A percentile compares a stretch with the other conserved stretches of the same genome.
Conservation (phyloP, 1,284 basidiomycete species). For the Takashimella tepidaria region DNA sequence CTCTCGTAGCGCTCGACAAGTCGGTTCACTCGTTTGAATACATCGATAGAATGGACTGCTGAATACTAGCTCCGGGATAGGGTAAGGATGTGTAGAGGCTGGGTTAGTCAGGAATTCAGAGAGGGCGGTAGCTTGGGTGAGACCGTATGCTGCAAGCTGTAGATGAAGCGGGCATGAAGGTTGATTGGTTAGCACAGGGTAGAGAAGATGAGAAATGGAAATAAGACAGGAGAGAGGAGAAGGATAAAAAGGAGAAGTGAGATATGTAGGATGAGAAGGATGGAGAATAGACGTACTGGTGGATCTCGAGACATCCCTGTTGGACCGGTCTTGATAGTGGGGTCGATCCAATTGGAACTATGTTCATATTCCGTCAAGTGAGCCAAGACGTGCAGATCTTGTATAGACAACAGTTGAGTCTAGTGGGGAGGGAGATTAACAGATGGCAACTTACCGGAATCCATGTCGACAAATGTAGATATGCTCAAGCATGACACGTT, state of each 20-base stretch:
- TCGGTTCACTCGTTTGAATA: slow-evolving; percentile 50
- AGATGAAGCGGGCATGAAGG: too few relatives aligned
- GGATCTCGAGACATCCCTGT: slow-evolving; percentile 51
- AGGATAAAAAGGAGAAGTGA: neutral
- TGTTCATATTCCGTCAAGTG: too few relatives aligned
- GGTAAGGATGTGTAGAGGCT: slow-evolving; percentile 22
- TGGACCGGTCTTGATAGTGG: slow-evolving; percentile 41
- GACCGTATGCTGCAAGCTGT: slow-evolving; percentile 50
- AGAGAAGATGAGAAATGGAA: neutral
- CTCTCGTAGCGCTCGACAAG: slow-evolving; percentile 35
- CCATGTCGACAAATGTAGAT: slow-evolving; percentile 53
- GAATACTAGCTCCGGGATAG: slow-evolving; percentile 40
- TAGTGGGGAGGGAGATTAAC: neutral
- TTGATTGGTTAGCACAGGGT: neutral
- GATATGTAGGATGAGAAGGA: neutral
- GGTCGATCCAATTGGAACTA: slow-evolving; percentile 43
- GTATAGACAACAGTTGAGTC: too few relatives aligned
- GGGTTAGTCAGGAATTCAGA: slow-evolving; percentile 30
- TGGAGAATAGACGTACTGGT: slow-evolving; percentile 31
- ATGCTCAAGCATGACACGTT: slow-evolving; percentile 50
- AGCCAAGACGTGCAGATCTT: too few relatives aligned
- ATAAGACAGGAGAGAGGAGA: neutral
- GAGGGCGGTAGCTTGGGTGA: slow-evolving; percentile 38
- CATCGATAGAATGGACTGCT: slow-evolving; percentile 51
- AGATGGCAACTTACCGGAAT: slow-evolving; percentile 36